Conservation (phyloP, 2,329 filamentous ascomycete species). For the Calonectria honghensis region DNA sequence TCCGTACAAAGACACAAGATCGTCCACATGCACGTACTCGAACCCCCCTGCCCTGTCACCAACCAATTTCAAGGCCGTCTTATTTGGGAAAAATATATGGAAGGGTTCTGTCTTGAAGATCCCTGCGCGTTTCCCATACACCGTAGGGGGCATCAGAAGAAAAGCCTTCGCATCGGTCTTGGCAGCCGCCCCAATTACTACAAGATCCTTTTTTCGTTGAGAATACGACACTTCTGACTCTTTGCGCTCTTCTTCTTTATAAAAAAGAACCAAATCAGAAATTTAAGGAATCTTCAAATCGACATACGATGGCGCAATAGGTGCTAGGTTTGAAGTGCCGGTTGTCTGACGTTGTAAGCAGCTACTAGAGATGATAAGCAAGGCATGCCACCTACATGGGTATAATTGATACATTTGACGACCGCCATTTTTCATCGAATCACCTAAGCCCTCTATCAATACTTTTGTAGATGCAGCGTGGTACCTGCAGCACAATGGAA, state of each 20-base stretch:
- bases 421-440: not conserved
- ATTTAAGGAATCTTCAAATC: not conserved
- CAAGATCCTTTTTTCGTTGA: not conserved
- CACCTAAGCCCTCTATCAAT: not conserved
- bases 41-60: not conserved
- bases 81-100: not conserved
- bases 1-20: not conserved
- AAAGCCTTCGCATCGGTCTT: not conserved
- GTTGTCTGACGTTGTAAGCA: not conserved
- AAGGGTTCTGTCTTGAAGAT: not conserved
- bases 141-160: not conserved
- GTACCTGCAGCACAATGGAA: not conserved
- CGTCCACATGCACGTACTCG: not conserved
- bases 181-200: not conserved
- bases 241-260: not conserved
- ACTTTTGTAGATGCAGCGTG: not conserved
- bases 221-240: not conserved
- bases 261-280: not conserved
- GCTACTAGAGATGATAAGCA: no score
- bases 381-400: no score
- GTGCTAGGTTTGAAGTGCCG: not conserved
- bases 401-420: not conserved
- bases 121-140: not conserved
- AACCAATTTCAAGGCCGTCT: not conserved
- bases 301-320: not conserved